Evolutionary conservation across 169 alveolate genomes (phyloP), one percentile per base, ranked within the genome.

Genomic region (Miamiensis avidus): DNA sequence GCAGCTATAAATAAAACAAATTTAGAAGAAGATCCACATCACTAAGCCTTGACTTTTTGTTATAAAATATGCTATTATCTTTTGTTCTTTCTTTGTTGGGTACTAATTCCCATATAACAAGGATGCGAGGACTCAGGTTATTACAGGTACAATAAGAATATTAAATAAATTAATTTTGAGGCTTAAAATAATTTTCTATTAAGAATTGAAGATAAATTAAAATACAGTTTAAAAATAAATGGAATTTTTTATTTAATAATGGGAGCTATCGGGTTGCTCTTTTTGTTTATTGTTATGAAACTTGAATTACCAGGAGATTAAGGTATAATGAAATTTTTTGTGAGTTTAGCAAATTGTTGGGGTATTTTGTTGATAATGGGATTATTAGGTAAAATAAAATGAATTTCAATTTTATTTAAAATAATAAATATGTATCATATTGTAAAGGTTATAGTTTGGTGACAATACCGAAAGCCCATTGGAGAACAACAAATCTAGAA

Each of bases 311-410:
- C 78, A 25, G 11, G 72, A 34, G 74, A 82, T 11, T 86, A 82
- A 31, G 90, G 90, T 1, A 65, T 86, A n/a, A 82, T 83, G 25
- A 31, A 82, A 49, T 86, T 86, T 72, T 69, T 86, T 15, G 81
- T 75, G 29, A 86, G 90, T 75, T n/a, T 86, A 72, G 90, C 90
- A 34, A 86, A 86, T 65, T 86, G 87, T 26, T 86, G 83, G 81
- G 90, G 90, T 49, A 81, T 86, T 0, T 79, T 81, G 27, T 74
- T 77, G 33, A 86, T 86, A 0, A 86, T 81, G 77, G 26, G 79
- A 26, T 76, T 86, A 25, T 65, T 86, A 27, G 69, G 69, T 49
- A 49, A 49, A n/a, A n/a, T n/a, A n/a, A n/a, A n/a, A n/a, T n/a
- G n/a, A n/a, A n/a, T n/a, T n/a, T n/a, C n/a, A n/a, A n/a, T n/a